Evolutionary conservation across 805 yeast genomes (phyloP), one percentile per base, ranked within the genome.

Genomic region (Lipomyces kockii): DNA sequence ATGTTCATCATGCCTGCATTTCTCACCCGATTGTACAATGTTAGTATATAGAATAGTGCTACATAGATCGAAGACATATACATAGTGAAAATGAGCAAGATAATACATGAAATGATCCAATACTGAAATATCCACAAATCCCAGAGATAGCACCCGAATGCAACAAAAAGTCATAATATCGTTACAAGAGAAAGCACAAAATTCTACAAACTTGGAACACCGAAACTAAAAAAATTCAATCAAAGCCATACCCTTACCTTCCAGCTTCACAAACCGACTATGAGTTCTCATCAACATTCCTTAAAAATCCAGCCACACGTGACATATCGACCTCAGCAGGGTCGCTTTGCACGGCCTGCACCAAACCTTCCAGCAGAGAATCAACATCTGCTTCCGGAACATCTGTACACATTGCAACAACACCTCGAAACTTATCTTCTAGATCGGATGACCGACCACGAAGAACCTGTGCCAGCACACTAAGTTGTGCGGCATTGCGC

Each of bases 291-390:
- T 70, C 72, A 20, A 71, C 73, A 46, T 82, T 85, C 55, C 83
- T 80, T 72, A 87, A 76, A 74, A 87, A 86, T 12, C 86, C 87
- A 32, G 85, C 82, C 17, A 85, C 85, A 49, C 86, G 76, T 29
- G 84, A 83, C 74, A 86, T 82, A 74, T 86, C 89, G 49, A 86
- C 85, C 68, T 86, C 89, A 69, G 85, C 89, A 1, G 91, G 89
- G 75, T 89, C 93, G 69, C 94, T 89, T 70, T 93, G 97, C 5
- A 94, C 97, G 22, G 97, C 97, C 74, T 89, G 90, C 39, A 95
- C 86, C 61, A 94, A 82, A 3, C 94, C 97, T 71, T 91, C 95
- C 60, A 94, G 82, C 73, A 95, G 83, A 63, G 83, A 85, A 76
- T 91, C 97, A 39, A 95, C 96, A 70, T 87, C 89, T 62, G 84